Base-by-base conservation (phyloP, 176 grass and related monocot genomes). In the Oryza longistaminata region DNA sequence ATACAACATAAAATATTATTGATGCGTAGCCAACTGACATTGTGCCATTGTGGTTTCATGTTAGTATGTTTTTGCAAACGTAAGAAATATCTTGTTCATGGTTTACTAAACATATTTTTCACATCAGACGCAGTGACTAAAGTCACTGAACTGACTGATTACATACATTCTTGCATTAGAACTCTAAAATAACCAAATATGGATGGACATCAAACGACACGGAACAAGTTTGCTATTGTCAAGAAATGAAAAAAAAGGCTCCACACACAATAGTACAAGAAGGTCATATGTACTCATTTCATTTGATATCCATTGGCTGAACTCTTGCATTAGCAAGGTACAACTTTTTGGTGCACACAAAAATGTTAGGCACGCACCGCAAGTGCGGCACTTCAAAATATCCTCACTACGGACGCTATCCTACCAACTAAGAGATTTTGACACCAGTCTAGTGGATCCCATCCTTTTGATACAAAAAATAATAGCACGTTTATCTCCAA, bases 401-500 rank as follows among this genome's bases (percentile, higher is more conserved):
- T 58, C 16, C 37, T 29, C 13, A 84, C 4, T 26, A 53, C 29
- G 13, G 26, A 35, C 37, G 79, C 26, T 70, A 64, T 71, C 60
- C 4, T 73, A 44, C 60, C 71, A 70, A 21, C 37, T 34, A 79
- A 79, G 68, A 45, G 7, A 9, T 76, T 68, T 76, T 15, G 17
- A 15, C 24, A 66, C 44, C 66, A 44, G 16, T 67, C 74, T 64
- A 74, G 34, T 73, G 60, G 74, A 79, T 73, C 24, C 70, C 68
- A 79, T 73, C 37, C 66, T 48, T 22, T 9, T 11, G 2, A 58
- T 55, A 17, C 12, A 72, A 61, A 85, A 90, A 81, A 75, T 65
- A 71, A 70, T 39, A 71, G 12, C 71, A 85, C 78, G 81, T 81
- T 81, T 76, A 70, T 35, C 64, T 76, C 52, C 66, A 17, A 61